Conservation (phyloP, 441 rosid genomes). For the Pelargonium citronellum region DNA sequence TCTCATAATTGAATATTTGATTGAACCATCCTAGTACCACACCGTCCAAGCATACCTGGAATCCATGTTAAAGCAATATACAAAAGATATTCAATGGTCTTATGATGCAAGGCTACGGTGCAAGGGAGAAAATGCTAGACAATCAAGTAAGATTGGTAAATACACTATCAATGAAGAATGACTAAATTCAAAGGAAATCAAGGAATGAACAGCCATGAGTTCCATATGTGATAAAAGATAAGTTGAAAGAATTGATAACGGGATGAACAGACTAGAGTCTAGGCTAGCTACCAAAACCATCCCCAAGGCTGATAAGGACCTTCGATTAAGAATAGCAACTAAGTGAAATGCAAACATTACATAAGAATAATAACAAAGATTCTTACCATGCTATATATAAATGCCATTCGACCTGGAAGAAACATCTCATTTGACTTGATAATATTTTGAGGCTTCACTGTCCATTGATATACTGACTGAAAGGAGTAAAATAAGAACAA, state of each 20-base stretch:
- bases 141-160: not conserved
- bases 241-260: not conserved
- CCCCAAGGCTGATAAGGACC: slow-evolving; percentile 2
- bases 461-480: slow-evolving; percentile 87
- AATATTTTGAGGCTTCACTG: slow-evolving; percentile 75
- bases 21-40: not conserved
- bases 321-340: slow-evolving; percentile 4
- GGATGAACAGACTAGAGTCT: not conserved
- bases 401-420: slow-evolving; percentile 92
- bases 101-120: not conserved
- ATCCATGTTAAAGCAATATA: not conserved
- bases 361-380: slow-evolving; percentile 3
- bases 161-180: not conserved
- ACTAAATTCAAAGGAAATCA: slow-evolving; percentile 5
- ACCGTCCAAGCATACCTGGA: not conserved
- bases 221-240: not conserved
- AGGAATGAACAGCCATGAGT: not conserved
- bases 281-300: not conserved
- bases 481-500: slow-evolving; percentile 19
- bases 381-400: slow-evolving; percentile 76
- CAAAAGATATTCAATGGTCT: not conserved
- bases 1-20: not conserved
- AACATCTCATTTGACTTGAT: slow-evolving; percentile 90
- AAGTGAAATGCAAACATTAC: not conserved
- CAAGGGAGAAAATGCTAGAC: not conserved